These are phyloP conservation scores for Chlorociboria aeruginascens DNA, from an alignment of 495 filamentous ascomycete genomes.

Conservation along the genomic window DNA sequence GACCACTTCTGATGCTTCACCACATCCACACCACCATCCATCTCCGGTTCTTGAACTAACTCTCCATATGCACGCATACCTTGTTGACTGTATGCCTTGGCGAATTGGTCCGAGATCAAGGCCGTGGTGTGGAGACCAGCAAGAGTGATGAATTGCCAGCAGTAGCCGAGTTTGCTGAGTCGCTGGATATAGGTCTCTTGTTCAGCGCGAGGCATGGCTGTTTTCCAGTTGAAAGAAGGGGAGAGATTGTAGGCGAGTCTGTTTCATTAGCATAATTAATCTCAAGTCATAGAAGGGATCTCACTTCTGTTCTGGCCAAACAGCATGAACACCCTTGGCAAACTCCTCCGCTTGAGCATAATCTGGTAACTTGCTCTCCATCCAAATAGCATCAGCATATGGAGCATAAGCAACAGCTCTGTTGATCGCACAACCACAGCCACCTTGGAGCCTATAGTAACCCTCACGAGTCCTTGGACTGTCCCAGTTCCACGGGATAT, in stretches of 20 bases:
- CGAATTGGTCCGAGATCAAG: slow-evolving; percentile 78
- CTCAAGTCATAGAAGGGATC: slow-evolving; percentile 15
- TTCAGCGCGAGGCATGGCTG: slow-evolving; percentile 84
- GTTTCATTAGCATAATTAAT: slow-evolving; percentile 10
- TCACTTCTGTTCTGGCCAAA: slow-evolving; percentile 93
- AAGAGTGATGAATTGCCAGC: slow-evolving; percentile 99
- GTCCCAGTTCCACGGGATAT: slow-evolving; percentile 92
- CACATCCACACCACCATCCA: slow-evolving; percentile 79
- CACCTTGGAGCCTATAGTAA: slow-evolving; percentile 84
- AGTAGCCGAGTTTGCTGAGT: slow-evolving; percentile 80
- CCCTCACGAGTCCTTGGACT: slow-evolving; percentile 82
- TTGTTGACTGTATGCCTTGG: slow-evolving; percentile 62
- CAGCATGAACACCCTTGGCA: slow-evolving; percentile 83
- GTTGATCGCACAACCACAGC: slow-evolving; percentile 85
- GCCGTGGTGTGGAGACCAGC: slow-evolving; percentile 95
- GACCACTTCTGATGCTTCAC: slow-evolving; percentile 99
- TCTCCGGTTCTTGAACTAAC: slow-evolving; percentile 94
- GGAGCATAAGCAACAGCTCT: slow-evolving; percentile 86
- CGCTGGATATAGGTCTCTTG: slow-evolving; percentile 96
- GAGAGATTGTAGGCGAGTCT: slow-evolving; percentile 89
- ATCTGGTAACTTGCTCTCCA: slow-evolving; percentile 96
- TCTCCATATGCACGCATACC: slow-evolving; percentile 98
- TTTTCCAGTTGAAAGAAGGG: slow-evolving; percentile 99
- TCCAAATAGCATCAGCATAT: slow-evolving; percentile 94
- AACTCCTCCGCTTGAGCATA: slow-evolving; percentile 89